These are phyloP conservation scores for Lagerstroemia speciosa DNA, from an alignment of 345 rosid species.

Conservation along the genomic window DNA sequence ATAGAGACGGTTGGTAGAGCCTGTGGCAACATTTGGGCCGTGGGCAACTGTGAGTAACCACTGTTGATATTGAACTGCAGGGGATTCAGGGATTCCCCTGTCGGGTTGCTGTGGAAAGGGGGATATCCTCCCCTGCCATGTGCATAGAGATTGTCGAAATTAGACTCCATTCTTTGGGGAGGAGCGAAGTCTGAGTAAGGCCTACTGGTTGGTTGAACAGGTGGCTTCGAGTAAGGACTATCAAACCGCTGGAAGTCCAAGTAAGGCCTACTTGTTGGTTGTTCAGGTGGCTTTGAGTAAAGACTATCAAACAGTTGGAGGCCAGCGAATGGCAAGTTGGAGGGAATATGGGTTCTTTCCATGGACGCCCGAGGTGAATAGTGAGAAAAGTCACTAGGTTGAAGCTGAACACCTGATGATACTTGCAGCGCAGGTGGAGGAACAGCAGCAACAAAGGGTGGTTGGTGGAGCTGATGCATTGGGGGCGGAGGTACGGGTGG, in stretches of 20 bases:
- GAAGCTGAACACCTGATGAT: background rate
- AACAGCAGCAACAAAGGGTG: background rate
- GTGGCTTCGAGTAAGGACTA: slow-evolving; percentile 16
- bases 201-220: slow-evolving; percentile 17
- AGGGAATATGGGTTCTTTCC: background rate
- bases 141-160: slow-evolving; percentile 8
- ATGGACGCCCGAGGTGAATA: slow-evolving; percentile 3
- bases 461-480: background rate
- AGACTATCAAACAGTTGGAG: background rate
- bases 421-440: background rate
- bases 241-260: background rate
- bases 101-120: slow-evolving; percentile 10
- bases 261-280: no score
- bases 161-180: slow-evolving; percentile 7
- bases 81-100: slow-evolving; percentile 12
- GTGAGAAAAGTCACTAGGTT: background rate
- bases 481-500: background rate
- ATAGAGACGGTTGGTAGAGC: slow-evolving; percentile 43
- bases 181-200: slow-evolving; percentile 18
- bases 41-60: slow-evolving; percentile 23
- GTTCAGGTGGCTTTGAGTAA: background rate
- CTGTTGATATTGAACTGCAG: slow-evolving; percentile 10
- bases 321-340: background rate
- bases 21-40: slow-evolving; percentile 32
- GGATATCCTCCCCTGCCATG: slow-evolving; percentile 14